phyloP scores from a whole-genome alignment of 2,329 filamentous ascomycete genomes.

The Apiospora saccharicola region DNA sequence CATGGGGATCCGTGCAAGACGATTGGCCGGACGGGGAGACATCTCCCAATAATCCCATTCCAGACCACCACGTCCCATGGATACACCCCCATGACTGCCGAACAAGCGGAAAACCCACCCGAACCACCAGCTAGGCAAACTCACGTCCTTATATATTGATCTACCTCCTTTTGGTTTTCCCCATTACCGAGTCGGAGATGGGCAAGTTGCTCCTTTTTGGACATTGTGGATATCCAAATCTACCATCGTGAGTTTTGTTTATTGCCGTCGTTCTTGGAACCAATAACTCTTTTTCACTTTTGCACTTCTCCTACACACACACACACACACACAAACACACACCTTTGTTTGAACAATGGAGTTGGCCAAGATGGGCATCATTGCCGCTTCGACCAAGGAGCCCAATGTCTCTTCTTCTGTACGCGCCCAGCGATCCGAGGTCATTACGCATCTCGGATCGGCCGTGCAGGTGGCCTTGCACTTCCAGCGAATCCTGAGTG shows the following conservation, averaged over 20 bases:
- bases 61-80: background rate
- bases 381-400: slow-evolving; percentile 48
- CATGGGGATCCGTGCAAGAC: slow-evolving; percentile 19
- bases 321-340: background rate
- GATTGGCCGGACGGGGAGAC: slow-evolving; percentile 9
- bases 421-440: slow-evolving; percentile 39
- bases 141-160: slow-evolving; percentile 1
- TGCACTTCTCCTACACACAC: background rate
- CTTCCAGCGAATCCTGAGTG: slow-evolving; percentile 45
- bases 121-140: background rate
- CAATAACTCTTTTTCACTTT: background rate
- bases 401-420: slow-evolving; percentile 36
- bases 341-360: slow-evolving; percentile 3
- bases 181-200: background rate
- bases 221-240: background rate
- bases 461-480: slow-evolving; percentile 44
- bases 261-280: background rate
- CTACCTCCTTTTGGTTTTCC: background rate
- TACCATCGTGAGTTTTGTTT: background rate
- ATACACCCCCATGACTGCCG: background rate
- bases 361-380: slow-evolving; percentile 44
- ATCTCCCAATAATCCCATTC: background rate
- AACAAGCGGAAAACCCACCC: background rate
- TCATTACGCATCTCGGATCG: slow-evolving; percentile 45
- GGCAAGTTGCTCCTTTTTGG: background rate